Conservation (phyloP, 345 rosid species). For the Turritis glabra region DNA sequence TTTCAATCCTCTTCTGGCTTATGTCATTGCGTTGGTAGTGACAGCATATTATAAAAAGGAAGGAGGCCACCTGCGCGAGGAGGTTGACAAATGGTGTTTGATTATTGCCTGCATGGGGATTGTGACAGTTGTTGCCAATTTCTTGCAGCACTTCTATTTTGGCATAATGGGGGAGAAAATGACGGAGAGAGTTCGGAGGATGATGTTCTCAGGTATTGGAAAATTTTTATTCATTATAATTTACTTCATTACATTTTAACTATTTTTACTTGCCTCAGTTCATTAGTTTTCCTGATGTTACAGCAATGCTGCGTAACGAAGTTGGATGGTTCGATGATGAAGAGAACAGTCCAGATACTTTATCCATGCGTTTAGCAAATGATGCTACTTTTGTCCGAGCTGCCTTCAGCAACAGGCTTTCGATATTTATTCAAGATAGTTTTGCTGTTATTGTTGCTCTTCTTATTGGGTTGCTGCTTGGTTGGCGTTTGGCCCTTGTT, state of each 20-base stretch:
- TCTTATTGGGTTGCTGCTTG: conserved; percentile 79
- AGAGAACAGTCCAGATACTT: conserved; percentile 89
- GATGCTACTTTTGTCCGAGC: conserved; percentile 99
- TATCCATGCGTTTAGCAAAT: conserved; percentile 99
- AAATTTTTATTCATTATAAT: background rate
- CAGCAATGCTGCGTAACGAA: conserved; percentile 98
- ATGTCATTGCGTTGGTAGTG: conserved; percentile 81
- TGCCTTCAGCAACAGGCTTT: conserved; percentile 97
- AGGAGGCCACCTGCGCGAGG: conserved; percentile 56
- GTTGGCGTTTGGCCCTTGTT: conserved; percentile 95
- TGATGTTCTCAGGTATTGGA: conserved; percentile 96
- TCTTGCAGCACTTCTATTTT: conserved; percentile 97
- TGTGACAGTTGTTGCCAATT: conserved; percentile 94
- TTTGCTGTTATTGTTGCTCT: conserved; percentile 89
- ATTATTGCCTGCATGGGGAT: conserved; percentile 96
- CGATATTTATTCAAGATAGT: conserved; percentile 95
- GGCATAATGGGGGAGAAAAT: conserved; percentile 99
- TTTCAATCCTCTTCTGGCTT: conserved; percentile 95
- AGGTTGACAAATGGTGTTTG: conserved; percentile 95
- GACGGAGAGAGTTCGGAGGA: conserved; percentile 95
- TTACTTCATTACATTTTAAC: background rate
- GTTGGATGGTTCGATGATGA: conserved; percentile 99
- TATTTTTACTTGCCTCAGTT: conserved; percentile 28
- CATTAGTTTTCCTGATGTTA: conserved; percentile 34
- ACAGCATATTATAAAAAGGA: conserved; percentile 61